phyloP scores from a whole-genome alignment of 164 flowering plant genomes.

The Vitis vinifera region DNA sequence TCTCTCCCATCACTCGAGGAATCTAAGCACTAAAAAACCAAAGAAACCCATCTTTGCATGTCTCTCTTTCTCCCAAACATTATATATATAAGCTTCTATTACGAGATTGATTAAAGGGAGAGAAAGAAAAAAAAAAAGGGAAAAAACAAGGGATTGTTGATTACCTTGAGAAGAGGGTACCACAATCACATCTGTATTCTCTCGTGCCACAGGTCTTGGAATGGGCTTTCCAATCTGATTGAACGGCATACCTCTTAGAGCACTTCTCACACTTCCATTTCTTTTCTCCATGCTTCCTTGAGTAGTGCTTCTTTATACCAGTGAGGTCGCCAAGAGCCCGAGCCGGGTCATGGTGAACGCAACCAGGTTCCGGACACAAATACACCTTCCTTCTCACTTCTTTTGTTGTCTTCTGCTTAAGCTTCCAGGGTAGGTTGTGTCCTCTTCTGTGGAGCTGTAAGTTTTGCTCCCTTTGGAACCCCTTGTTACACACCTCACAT shows the following conservation, averaged over 20 bases:
- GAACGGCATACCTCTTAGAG: no score
- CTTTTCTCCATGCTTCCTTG: constrained; percentile 75
- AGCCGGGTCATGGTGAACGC: constrained; percentile 69
- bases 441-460: constrained; percentile 80
- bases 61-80: constrained; percentile 7
- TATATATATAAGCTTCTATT: no score
- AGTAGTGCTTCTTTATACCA: constrained; percentile 76
- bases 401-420: constrained; percentile 61
- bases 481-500: constrained; percentile 71
- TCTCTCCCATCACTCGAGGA: constrained; percentile 5
- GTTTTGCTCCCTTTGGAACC: constrained; percentile 31
- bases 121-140: background rate
- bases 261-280: constrained; percentile 27
- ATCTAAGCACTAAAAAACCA: constrained; percentile 11
- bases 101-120: no score
- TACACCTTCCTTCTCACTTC: constrained; percentile 63
- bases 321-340: constrained; percentile 79
- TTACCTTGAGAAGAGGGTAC: constrained; percentile 30
- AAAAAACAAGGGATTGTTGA: background rate
- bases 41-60: background rate
- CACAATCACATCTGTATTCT: constrained; percentile 20
- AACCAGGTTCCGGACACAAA: constrained; percentile 67
- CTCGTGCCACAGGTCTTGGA: no score
- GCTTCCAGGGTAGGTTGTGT: constrained; percentile 76
- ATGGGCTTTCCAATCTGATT: no score